Evolutionary conservation across 768 basidiomycete species (phyloP), one percentile per base, ranked within the genome.

Genomic region (Gloeopeniophorella convolvens): DNA sequence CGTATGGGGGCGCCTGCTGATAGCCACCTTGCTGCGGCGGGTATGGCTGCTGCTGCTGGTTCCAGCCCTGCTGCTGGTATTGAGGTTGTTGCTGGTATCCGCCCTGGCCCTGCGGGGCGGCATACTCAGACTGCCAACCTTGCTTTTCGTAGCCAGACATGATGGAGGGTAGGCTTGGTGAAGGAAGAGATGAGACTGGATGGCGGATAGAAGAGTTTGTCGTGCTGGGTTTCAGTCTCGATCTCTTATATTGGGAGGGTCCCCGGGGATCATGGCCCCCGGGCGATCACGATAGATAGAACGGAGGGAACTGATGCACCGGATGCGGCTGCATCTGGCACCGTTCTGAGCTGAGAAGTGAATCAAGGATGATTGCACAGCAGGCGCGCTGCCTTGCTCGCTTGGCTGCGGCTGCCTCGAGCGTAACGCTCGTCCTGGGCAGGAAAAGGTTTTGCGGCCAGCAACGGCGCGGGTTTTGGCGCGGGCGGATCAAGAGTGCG

Each of bases 81-180:
- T 32, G 45, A 8, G 44, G 44, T 26, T 39, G 45, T 23, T 47
- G 39, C 16, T 47, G 30, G n/a, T 45, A 37, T 8, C 27, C 33
- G 27, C 23, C 37, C 46, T 48, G 45, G n/a, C 26, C 46, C 23
- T 31, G 31, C 23, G 39, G 31, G 30, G 39, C 23, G 24, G 45
- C 26, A 31, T 48, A 35, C 51, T 12, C 15, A 3, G 45, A 24
- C 3, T 30, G 4, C 32, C 45, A 48, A 18, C 9, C n/a, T 34
- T 51, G 50, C 1, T 45, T 41, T 40, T 41, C 31, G 39, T 52
- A 52, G 31, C 45, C 51, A 20, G 39, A 52, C 43, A 48, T 23
- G 24, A 28, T 48, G n/a, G n/a, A n/a, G n/a, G n/a, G n/a, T n/a
- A n/a, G n/a, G 11, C 13, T 12, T 15, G 37, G 4, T 5, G 45